phyloP scores from a whole-genome alignment of 306 rosid species.

The Hippophae gyantsensis region DNA sequence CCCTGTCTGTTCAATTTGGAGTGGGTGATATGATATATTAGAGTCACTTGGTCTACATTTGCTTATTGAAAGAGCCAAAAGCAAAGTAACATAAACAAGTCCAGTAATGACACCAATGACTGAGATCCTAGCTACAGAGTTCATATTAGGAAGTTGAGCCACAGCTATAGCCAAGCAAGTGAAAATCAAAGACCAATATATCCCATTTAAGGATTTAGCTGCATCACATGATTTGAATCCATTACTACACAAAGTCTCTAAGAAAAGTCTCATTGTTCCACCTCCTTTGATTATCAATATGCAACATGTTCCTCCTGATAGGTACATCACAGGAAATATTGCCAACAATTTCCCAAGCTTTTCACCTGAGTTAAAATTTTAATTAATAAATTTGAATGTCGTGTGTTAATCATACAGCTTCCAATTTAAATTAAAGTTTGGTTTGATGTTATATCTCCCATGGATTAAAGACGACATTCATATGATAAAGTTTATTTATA shows the following conservation, averaged over 20 bases:
- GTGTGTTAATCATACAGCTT: too few relatives aligned
- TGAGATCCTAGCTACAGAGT: constrained; percentile 45
- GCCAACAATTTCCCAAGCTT: constrained; percentile 49
- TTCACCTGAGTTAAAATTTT: constrained; percentile 30
- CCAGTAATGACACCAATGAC: constrained; percentile 34
- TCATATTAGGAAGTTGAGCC: constrained; percentile 54
- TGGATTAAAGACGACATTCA: too few relatives aligned
- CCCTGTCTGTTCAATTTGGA: not conserved
- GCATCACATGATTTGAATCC: constrained; percentile 13
- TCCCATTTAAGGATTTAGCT: constrained; percentile 18
- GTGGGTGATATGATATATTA: constrained; percentile 18
- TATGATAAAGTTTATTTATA: too few relatives aligned
- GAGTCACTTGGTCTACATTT: constrained; percentile 24
- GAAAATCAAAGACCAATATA: constrained; percentile 51
- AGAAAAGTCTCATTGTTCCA: constrained; percentile 36
- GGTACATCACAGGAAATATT: constrained; percentile 53
- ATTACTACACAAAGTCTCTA: constrained; percentile 22
- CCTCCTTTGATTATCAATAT: constrained; percentile 57
- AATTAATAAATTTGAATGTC: not conserved
- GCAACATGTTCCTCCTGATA: constrained; percentile 67
- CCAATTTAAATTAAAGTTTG: too few relatives aligned
- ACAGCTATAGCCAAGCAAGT: constrained; percentile 35
- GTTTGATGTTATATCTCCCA: too few relatives aligned
- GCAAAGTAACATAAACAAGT: constrained; percentile 28
- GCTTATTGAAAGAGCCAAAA: constrained; percentile 46